Evolutionary conservation across 257 asterid genomes (phyloP), one percentile per base, ranked within the genome.

Genomic region (Capsicum pubescens): DNA sequence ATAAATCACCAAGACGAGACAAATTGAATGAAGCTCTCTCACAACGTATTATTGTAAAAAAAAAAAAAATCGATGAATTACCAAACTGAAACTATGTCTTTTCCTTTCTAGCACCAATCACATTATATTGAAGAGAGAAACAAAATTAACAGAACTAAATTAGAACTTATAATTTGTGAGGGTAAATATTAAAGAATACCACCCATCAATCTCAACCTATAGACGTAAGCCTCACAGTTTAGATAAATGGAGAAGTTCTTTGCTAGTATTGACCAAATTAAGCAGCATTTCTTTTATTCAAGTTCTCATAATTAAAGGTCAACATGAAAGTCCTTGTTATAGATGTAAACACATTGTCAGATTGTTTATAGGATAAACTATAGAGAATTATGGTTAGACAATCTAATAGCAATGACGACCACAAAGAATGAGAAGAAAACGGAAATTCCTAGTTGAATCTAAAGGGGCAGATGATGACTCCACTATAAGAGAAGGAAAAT

Each of bases 1-100:
- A 26, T 52, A 52, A 76, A 21, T 50, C 10, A 74, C 21, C n/a
- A 26, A 52, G 63, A 19, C 3, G 19, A 50, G 6, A 48, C n/a
- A 52, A 8, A 13, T 4, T 76, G 81, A 14, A 76, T 26, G 63
- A 76, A 76, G 9, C 59, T 74, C 52, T 76, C 63, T 76, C 81
- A 76, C 13, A 76, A 76, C 9, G 63, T 8, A 52, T 76, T 15
- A 54, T 76, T 4, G 63, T 54, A 56, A 44, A 67, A 7, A n/a
- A n/a, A n/a, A n/a, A n/a, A 26, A 26, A 26, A 26, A 26, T 26
- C 26, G 26, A 26, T 26, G 26, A 26, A 26, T 26, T 26, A 26
- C 44, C 39, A 81, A 63, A 19, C 32, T 46, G 63, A 52, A 76
- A 76, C 36, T 71, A 26, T 21, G 48, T 26, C 48, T n/a, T 71